These are phyloP conservation scores for Senna siamea DNA, from an alignment of 306 rosid genomes.

Conservation along the genomic window DNA sequence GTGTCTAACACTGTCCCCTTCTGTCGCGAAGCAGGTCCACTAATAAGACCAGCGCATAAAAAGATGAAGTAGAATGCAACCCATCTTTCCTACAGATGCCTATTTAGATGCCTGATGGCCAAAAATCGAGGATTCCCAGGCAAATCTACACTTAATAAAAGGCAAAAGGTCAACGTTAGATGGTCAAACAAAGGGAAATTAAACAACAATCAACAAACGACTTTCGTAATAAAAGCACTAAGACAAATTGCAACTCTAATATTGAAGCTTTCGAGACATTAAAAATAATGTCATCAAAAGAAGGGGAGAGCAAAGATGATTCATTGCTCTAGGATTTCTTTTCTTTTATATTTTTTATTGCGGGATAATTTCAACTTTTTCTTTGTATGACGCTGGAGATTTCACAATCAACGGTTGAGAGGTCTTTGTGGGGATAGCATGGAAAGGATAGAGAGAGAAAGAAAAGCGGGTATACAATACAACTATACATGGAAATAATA, in stretches of 20 bases:
- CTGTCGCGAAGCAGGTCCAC: conserved; percentile 63
- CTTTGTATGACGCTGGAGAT: conserved; percentile 39
- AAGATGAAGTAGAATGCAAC: conserved; percentile 53
- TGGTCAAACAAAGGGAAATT: conserved; percentile 53
- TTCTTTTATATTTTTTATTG: conserved; percentile 21
- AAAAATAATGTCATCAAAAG: conserved; percentile 53
- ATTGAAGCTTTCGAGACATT: conserved; percentile 51
- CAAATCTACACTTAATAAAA: conserved; percentile 47
- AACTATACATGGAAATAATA: conserved; percentile 21
- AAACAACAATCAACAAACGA: conserved; percentile 41
- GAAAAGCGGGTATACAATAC: too few relatives aligned
- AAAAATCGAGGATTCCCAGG: conserved; percentile 39
- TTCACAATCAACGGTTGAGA: conserved; percentile 55
- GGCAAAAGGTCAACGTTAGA: conserved; percentile 52
- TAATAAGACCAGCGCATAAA: conserved; percentile 54
- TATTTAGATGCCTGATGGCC: conserved; percentile 41
- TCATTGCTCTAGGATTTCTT: conserved; percentile 35
- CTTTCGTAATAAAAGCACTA: conserved; percentile 48
- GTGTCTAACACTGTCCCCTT: conserved; percentile 42
- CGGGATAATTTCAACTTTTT: conserved; percentile 36
- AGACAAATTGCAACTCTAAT: conserved; percentile 49
- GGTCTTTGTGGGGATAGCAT: conserved; percentile 37
- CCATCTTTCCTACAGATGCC: conserved; percentile 47
- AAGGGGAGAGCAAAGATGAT: conserved; percentile 49
- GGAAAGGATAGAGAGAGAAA: too few relatives aligned